These are phyloP conservation scores for Dalechampia spathulata DNA, from an alignment of 441 rosid species.

Conservation along the genomic window DNA sequence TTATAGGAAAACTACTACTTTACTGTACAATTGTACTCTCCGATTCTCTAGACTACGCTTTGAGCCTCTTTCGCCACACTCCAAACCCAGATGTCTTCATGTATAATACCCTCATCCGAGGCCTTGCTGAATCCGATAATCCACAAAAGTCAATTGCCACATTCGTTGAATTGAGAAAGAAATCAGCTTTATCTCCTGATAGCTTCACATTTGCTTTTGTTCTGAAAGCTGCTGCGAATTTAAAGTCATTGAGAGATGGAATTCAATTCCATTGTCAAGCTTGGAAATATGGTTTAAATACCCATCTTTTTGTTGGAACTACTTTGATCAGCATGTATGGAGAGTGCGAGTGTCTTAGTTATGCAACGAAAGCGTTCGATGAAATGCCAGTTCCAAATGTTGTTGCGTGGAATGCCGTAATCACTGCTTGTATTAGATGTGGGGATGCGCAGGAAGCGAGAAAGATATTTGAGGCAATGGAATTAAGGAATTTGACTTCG, in stretches of 20 bases:
- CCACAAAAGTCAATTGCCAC: conserved; percentile 35
- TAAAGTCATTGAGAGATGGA: conserved; percentile 34
- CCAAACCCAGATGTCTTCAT: conserved; percentile 58
- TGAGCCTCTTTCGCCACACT: conserved; percentile 33
- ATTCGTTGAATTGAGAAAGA: conserved; percentile 40
- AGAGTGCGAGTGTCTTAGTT: conserved; percentile 42
- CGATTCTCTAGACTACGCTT: conserved; percentile 42
- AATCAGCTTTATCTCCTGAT: conserved; percentile 38
- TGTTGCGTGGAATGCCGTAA: conserved; percentile 59
- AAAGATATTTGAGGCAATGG: conserved; percentile 39
- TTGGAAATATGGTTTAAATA: conserved; percentile 38
- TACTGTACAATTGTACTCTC: conserved; percentile 40
- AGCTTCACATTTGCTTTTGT: conserved; percentile 69
- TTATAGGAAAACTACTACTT: conserved; percentile 60
- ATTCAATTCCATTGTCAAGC: conserved; percentile 67
- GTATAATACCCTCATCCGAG: conserved; percentile 66
- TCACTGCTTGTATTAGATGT: conserved; percentile 45
- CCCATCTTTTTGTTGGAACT: conserved; percentile 60
- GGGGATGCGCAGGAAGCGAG: conserved; percentile 33
- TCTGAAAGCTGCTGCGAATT: conserved; percentile 52
- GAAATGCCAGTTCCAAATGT: conserved; percentile 53
- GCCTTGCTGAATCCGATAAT: conserved; percentile 39
- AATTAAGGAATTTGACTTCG: conserved; percentile 41
- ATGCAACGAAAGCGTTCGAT: conserved; percentile 53
- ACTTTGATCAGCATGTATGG: conserved; percentile 67